Conservation (phyloP, 78 protist genomes). For the Dictyostelium discoideum region DNA sequence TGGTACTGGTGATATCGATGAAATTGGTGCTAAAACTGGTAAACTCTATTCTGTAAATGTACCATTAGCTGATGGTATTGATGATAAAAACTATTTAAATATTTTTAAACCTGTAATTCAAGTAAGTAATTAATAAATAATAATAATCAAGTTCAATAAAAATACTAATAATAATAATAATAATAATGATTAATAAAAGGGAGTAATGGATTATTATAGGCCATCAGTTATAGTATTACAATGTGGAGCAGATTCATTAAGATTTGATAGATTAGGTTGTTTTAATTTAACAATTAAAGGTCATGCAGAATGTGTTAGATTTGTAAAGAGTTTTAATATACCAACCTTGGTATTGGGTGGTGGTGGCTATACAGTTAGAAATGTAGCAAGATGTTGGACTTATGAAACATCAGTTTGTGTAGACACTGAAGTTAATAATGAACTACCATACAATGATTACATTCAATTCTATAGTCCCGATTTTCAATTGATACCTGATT, state of each 20-base stretch:
- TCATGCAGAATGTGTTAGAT: conserved; percentile 94
- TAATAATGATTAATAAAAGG: background rate
- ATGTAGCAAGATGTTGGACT: conserved; percentile 99
- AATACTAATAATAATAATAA: background rate
- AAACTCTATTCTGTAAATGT: conserved; percentile 95
- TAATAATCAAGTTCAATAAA: background rate
- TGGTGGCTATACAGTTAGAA: conserved; percentile 99
- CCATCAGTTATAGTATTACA: conserved; percentile 97
- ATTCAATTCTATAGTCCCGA: conserved; percentile 98
- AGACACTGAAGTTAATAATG: conserved; percentile 73
- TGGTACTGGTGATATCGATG: conserved; percentile 97
- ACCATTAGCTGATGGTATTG: conserved; percentile 99
- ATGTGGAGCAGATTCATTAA: conserved; percentile 99
- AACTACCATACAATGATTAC: conserved; percentile 97
- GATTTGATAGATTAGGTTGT: conserved; percentile 98
- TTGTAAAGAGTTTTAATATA: conserved; percentile 86
- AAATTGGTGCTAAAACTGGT: conserved; percentile 95
- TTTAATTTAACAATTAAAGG: conserved; percentile 95
- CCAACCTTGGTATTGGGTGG: conserved; percentile 99
- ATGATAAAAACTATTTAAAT: conserved; percentile 91
- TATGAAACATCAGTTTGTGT: conserved; percentile 93
- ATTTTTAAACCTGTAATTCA: conserved; percentile 93
- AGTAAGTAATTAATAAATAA: conserved; percentile 14
- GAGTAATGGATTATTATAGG: conserved; percentile 89
- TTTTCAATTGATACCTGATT: conserved; percentile 87